Conservation (phyloP, 768 basidiomycete genomes). For the Pulveroboletus sp. region DNA sequence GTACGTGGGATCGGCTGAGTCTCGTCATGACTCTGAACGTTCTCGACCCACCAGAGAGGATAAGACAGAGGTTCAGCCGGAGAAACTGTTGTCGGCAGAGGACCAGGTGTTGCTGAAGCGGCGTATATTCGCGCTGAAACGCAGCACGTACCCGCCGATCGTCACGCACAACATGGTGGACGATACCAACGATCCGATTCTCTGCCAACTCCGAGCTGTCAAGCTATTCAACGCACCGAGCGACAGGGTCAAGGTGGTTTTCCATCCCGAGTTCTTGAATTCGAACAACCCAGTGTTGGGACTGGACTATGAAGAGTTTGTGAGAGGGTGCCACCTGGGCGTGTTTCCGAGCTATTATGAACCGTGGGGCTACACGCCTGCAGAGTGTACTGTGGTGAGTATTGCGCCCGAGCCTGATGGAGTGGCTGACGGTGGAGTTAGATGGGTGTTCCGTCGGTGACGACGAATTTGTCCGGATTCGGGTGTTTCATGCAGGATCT, state of each 20-base stretch:
- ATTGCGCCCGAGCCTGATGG: not conserved
- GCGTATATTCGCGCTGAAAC: slow-evolving; percentile 92
- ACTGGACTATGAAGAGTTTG: slow-evolving; percentile 98
- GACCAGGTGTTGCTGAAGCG: slow-evolving; percentile 95
- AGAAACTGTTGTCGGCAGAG: slow-evolving; percentile 79
- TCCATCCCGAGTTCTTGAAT: slow-evolving; percentile 98
- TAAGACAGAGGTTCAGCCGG: slow-evolving; percentile 67
- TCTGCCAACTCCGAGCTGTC: slow-evolving; percentile 92
- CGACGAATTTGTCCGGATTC: slow-evolving; percentile 97
- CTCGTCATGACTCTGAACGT: not conserved
- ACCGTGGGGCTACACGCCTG: slow-evolving; percentile 95
- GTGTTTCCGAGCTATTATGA: slow-evolving; percentile 99
- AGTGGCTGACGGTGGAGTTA: slow-evolving; percentile 27
- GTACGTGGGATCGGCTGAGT: slow-evolving; percentile 40
- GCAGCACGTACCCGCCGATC: slow-evolving; percentile 90
- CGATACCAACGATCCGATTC: slow-evolving; percentile 85
- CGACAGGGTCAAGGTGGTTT: slow-evolving; percentile 95
- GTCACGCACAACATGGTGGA: slow-evolving; percentile 99
- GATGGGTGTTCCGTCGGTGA: slow-evolving; percentile 98
- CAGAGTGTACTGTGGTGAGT: slow-evolving; percentile 95
- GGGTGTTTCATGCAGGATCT: slow-evolving; percentile 99
- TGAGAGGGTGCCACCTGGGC: slow-evolving; percentile 94
- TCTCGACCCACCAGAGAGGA: slow-evolving; percentile 48
- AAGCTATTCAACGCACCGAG: slow-evolving; percentile 84
- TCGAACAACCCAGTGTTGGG: slow-evolving; percentile 97